Evolutionary conservation across 208 protist genomes (phyloP), one percentile per base, ranked within the genome.

Genomic region (Hexamita inflata): DNA sequence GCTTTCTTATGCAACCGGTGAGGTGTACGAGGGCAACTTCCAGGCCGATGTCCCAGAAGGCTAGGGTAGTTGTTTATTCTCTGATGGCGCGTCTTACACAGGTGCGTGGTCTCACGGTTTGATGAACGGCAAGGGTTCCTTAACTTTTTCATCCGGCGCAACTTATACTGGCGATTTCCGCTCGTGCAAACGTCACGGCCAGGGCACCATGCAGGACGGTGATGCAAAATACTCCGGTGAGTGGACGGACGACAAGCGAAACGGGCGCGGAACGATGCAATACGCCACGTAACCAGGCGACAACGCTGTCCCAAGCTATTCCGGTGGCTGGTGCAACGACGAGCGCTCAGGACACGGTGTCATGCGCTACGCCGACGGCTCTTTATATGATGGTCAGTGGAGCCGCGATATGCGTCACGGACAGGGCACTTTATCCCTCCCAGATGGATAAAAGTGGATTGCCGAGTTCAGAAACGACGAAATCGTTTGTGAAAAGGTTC

Each of bases 381-480:
- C 59, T 29, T 9, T 77, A 9, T 79, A 79, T 53, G 68, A 79
- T 19, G 77, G 77, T 26, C 19, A 61, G 40, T 79, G 77, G 77
- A 67, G 1, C 4, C 4, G 28, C 4, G 64, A 62, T 35, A 53
- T 38, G 34, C 1, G 77, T 15, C 68, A 79, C 28, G 77, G 77
- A 30, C n/a, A 26, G 7, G 77, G 77, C 2, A 74, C 79, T 26
- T 74, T 79, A 74, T 19, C 35, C 11, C 35, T 68, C 9, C 1
- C 13, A 9, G 67, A 77, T 53, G 70, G 77, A 19, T 29, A 73
- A 30, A 32, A 30, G 75, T 78, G 60, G 38, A 42, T 65, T 35
- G 73, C n/a, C 4, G 59, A 79, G 77, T 79, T 57, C 40, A 49
- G 75, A 34, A 64, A 78, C 32, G 77, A 79, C 41, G 64, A 78